Base-by-base conservation (phyloP, 2,329 filamentous ascomycete species). In the Saccharata proteae region DNA sequence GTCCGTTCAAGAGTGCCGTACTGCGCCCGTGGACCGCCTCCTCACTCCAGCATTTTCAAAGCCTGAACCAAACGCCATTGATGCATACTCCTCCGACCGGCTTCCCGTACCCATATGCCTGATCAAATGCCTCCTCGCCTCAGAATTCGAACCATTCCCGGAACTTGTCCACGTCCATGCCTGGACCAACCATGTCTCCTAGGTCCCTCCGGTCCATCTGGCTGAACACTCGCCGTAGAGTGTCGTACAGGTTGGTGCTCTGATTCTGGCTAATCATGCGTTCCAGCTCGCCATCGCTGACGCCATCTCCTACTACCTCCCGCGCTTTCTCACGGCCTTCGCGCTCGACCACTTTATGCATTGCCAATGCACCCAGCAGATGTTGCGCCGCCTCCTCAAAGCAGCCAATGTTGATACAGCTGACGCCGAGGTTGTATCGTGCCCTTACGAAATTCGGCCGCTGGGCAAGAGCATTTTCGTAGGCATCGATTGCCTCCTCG, bases 401-500 rank as follows among this genome's bases (percentile, higher is more conserved):
- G 58, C 88, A 94, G 33, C 86, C 86, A 44, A 96, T 93, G 59
- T 96, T 96, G 57, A 98, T 96, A 57, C 90, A 96, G 37, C 76
- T 83, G 7, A 96, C 90, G 26, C 90, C 90, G 2, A 98, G 73
- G 58, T 98, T 98, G 64, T 98, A 98, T 26, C 90, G 73, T 3
- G 90, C 90, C 36, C 90, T 81, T 12, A 98, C 92, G 52, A 98
- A 98, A 62, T 98, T 98, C 33, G 88, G 83, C 35, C 86, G 80
- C 38, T 94, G 72, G 25, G 77, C 79, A 6, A 98, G 71, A 0
- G 90, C 90, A 51, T 88, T 84, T 48, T 92, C 85, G 58, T 98
- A 98, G 1, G 90, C 90, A 26, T 86, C 81, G 47, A 98, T 98
- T 37, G 90, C 90, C 57, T 98, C 90, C 60, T 98, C 90, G 32